Percentiles rank a stretch among this genome's conserved stretches.
These are phyloP conservation scores for Microdochium trichocladiopsis DNA, from an alignment of 2,329 filamentous ascomycete species.

Conservation along the genomic window DNA sequence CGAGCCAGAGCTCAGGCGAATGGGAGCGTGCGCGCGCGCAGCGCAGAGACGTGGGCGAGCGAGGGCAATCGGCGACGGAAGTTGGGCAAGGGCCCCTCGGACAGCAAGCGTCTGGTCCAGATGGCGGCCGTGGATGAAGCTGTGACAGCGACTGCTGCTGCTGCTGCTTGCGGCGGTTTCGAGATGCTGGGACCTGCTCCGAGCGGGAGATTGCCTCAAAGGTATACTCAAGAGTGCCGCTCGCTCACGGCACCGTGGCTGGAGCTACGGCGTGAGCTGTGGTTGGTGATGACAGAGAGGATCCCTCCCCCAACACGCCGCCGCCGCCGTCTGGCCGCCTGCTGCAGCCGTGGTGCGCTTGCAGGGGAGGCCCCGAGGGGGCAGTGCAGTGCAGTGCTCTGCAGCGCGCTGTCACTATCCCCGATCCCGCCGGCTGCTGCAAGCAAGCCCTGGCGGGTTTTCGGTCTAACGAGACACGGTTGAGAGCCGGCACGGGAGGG, in stretches of 20 bases:
- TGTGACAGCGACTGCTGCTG: not conserved
- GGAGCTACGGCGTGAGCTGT: not conserved
- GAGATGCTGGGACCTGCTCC: not conserved
- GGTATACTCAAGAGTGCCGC: not conserved
- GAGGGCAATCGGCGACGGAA: not conserved
- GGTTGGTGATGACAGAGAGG: not conserved
- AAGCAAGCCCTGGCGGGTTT: too few relatives aligned
- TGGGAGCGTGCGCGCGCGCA: not conserved
- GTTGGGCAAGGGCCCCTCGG: too few relatives aligned
- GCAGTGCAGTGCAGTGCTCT: not conserved
- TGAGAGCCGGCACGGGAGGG: too few relatives aligned
- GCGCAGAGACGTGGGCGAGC: not conserved
- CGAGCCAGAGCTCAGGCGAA: not conserved
- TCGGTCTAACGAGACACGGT: too few relatives aligned
- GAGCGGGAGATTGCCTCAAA: not conserved
- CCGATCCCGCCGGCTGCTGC: not conserved
- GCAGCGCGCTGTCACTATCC: not conserved
- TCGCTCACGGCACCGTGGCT: not conserved
- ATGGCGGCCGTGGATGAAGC: not conserved
- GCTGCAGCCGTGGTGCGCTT: not conserved
- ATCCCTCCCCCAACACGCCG: too few relatives aligned
- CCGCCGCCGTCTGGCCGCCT: too few relatives aligned
- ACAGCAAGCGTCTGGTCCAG: too few relatives aligned
- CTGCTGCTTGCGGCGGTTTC: not conserved
- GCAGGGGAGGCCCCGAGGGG: not conserved